Conservation (phyloP, 371 early-diverging fungal species). For the Rhizopus microsporus region DNA sequence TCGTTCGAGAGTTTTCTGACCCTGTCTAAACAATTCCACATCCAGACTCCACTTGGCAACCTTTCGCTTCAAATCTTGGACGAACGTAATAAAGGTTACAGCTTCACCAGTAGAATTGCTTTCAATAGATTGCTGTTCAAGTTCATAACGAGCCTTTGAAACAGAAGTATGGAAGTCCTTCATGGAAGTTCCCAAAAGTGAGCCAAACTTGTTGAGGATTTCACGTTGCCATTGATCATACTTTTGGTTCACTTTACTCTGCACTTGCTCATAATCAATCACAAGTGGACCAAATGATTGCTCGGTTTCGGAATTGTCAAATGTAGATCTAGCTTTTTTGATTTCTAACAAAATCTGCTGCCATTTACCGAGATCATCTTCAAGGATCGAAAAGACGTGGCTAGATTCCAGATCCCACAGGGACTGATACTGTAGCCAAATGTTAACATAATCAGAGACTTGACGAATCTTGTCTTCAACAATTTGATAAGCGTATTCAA, state of each 20-base stretch:
- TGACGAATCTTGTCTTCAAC: constrained; percentile 81
- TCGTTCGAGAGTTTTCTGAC: constrained; percentile 92
- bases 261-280: constrained; percentile 96
- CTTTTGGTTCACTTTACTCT: constrained; percentile 95
- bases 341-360: constrained; percentile 93
- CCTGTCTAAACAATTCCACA: constrained; percentile 86
- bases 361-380: constrained; percentile 92
- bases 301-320: constrained; percentile 93
- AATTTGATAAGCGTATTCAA: constrained; percentile 78
- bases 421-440: constrained; percentile 97
- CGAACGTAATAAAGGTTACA: constrained; percentile 93
- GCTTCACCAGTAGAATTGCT: constrained; percentile 88
- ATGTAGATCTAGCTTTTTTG: constrained; percentile 91
- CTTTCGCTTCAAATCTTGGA: constrained; percentile 92
- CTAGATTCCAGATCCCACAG: constrained; percentile 95
- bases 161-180: constrained; percentile 79
- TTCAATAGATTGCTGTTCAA: constrained; percentile 90
- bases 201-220: constrained; percentile 89
- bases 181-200: constrained; percentile 83
- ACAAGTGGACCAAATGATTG: constrained; percentile 88
- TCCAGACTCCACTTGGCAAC: constrained; percentile 80
- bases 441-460: constrained; percentile 84
- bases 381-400: constrained; percentile 81
- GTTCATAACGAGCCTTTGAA: constrained; percentile 78
- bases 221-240: constrained; percentile 98